Percentiles rank a stretch among this genome's conserved stretches.
Conservation (phyloP, 306 rosid species). For the Vigna mungo region DNA sequence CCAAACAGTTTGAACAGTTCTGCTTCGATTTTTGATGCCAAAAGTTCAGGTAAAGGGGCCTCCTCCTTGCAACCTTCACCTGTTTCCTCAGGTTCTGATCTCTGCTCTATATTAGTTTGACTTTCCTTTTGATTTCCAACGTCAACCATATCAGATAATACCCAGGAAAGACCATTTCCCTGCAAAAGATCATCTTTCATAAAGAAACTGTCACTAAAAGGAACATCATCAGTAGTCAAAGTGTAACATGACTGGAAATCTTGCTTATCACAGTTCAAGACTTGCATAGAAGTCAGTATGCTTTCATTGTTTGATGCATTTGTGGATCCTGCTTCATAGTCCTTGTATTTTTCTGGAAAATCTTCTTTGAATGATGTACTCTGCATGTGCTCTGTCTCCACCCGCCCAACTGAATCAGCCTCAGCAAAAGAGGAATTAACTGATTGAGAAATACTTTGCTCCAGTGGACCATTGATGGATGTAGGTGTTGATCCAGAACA, state of each 20-base stretch:
- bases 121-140: conserved; percentile 52
- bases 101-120: conserved; percentile 53
- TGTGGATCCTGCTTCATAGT: conserved; percentile 41
- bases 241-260: conserved; percentile 68
- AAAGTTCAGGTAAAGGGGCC: conserved; percentile 56
- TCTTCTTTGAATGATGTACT: conserved; percentile 38
- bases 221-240: conserved; percentile 74
- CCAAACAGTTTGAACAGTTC: conserved; percentile 92
- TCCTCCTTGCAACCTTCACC: conserved; percentile 48
- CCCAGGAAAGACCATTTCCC: conserved; percentile 99
- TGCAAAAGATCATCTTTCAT: conserved; percentile 93
- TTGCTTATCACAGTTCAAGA: conserved; percentile 50
- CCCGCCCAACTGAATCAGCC: conserved; percentile 48
- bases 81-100: conserved; percentile 49
- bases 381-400: conserved; percentile 43
- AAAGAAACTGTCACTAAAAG: conserved; percentile 75
- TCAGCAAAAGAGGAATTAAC: conserved; percentile 44
- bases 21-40: conserved; percentile 78
- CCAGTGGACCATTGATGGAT: conserved; percentile 41
- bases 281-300: conserved; percentile 43
- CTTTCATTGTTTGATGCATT: conserved; percentile 45
- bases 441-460: conserved; percentile 41
- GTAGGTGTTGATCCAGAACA: conserved; percentile 35
- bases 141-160: conserved; percentile 65
- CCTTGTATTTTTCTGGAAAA: conserved; percentile 44